Evolutionary conservation across 257 asterid genomes (phyloP), one percentile per base, ranked within the genome.

Genomic region (Jaltomata sinuosa): DNA sequence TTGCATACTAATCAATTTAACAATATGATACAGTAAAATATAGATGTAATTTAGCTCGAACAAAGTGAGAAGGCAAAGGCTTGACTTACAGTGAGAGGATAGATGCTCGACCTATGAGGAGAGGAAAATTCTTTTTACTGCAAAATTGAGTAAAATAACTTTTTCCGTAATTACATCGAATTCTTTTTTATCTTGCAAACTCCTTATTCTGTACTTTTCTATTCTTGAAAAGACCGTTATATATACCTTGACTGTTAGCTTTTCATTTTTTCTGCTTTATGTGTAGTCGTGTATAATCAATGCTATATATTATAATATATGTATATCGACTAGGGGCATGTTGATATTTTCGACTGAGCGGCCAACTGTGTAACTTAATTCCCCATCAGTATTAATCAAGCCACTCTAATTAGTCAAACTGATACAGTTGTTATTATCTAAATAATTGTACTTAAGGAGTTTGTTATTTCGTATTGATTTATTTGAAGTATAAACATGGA

Each of bases 401-500:
- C 40, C 16, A 38, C 53, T 71, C 53, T 71, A 62, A 62, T 69
- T 42, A 76, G 61, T 76, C 81, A 76, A 49, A 76, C 38, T 25
- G 22, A 76, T 47, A 74, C 36, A 74, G 57, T 45, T 42, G 81
- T 25, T 22, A 47, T 8, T 45, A 47, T 4, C 81, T 27, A 8
- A 76, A 15, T 76, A 47, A 76, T 76, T 76, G 61, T 76, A 76
- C 81, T 47, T 76, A 4, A 45, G 61, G 12, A 49, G 61, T 76
- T 76, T 76, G 81, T 76, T 76, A 47, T 76, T 76, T 76, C 81
- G 81, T 76, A 76, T 47, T 76, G 42, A 76, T 49, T 76, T 47
- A 76, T 27, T 47, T 76, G 81, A 76, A 49, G 81, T 76, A 47
- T 29, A 49, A 16, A 77, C 40, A 49, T 77, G 42, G 42, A 77